Evolutionary conservation across 345 rosid species (phyloP).

Genomic region (Xanthoceras sorbifolium): DNA sequence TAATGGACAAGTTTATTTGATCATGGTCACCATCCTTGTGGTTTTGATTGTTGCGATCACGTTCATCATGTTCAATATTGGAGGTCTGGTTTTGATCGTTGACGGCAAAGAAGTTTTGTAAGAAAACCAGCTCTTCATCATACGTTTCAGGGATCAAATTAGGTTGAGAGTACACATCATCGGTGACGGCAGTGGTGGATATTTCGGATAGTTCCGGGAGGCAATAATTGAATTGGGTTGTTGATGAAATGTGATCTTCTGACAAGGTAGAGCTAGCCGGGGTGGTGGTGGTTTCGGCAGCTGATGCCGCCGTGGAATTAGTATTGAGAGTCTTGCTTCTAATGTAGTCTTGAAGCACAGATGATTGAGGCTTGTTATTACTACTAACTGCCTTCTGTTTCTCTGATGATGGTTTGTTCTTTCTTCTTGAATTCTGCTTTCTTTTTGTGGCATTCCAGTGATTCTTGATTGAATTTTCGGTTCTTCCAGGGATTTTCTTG

Average conservation of each 20-base stretch:
- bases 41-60: not conserved
- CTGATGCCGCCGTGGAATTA: conserved; percentile 4
- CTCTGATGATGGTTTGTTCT: conserved; percentile 45
- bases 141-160: conserved; percentile 35
- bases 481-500: conserved; percentile 76
- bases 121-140: conserved; percentile 71
- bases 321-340: conserved; percentile 47
- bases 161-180: conserved; percentile 30
- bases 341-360: conserved; percentile 83
- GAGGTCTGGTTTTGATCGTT: conserved; percentile 25
- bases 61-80: conserved; percentile 18
- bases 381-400: conserved; percentile 24
- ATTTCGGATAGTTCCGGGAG: conserved; percentile 45
- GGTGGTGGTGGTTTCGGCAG: conserved; percentile 23
- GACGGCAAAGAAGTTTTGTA: conserved; percentile 60
- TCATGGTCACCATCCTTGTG: not conserved
- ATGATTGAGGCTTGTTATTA: conserved; percentile 39
- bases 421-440: conserved; percentile 72
- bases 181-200: conserved; percentile 15
- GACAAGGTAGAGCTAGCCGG: conserved; percentile 38
- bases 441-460: conserved; percentile 97
- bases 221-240: conserved; percentile 25
- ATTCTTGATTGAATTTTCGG: conserved; percentile 88
- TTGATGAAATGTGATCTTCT: conserved; percentile 29
- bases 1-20: conserved; percentile 8